These are phyloP conservation scores for Mycena olivaceomarginata DNA, from an alignment of 768 basidiomycete genomes.

Conservation along the genomic window DNA sequence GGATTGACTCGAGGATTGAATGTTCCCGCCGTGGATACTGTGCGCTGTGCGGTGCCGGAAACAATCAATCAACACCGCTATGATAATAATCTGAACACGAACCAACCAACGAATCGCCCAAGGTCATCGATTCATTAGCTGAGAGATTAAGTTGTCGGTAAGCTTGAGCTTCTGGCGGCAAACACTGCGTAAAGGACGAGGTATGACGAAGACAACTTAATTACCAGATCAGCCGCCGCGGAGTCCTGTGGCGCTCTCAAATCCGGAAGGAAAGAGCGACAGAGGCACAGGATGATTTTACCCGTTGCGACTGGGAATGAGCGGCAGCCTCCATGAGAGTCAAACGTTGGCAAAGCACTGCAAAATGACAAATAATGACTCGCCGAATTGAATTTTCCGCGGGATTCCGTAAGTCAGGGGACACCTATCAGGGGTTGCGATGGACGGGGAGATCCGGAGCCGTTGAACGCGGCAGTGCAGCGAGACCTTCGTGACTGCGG, in stretches of 20 bases:
- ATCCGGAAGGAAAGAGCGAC: background rate
- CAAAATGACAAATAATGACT: no score
- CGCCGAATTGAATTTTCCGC: no score
- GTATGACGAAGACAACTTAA: conserved; percentile 26
- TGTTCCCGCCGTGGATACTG: background rate
- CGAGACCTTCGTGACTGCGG: no score
- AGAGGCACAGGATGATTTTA: background rate
- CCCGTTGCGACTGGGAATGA: background rate
- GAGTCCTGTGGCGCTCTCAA: background rate
- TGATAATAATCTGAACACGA: background rate
- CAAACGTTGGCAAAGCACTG: no score
- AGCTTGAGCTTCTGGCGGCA: conserved; percentile 14
- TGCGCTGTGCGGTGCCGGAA: background rate
- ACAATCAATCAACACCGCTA: conserved; percentile 7
- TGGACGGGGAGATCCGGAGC: no score
- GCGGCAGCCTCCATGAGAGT: no score
- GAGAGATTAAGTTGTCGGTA: background rate
- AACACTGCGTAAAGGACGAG: background rate
- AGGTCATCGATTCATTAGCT: background rate
- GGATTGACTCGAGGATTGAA: background rate
- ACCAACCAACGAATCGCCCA: no score
- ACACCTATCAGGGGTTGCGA: no score
- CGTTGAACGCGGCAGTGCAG: no score
- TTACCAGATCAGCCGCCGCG: conserved; percentile 23
- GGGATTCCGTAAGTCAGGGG: no score